Evolutionary conservation across 192 early-diverging fungal species (phyloP).

Genomic region (Coemansia asiatica): DNA sequence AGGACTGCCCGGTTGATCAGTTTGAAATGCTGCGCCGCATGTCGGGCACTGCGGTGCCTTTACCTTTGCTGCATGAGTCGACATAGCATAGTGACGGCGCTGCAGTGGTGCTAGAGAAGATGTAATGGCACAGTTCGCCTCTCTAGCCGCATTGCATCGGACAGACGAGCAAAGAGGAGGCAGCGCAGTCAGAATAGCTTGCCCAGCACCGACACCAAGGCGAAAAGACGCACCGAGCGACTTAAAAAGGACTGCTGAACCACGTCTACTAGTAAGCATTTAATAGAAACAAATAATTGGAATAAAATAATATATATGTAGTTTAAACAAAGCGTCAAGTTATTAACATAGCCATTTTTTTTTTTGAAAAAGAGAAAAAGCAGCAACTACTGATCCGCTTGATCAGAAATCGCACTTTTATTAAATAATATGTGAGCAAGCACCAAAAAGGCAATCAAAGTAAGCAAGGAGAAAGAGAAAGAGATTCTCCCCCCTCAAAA

Average conservation of each 20-base stretch:
- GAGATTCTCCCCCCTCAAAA: not conserved
- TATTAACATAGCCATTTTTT: too few relatives aligned
- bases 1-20: conserved; percentile 32
- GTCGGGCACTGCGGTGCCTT: conserved; percentile 60
- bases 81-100: conserved; percentile 15
- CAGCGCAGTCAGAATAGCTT: not conserved
- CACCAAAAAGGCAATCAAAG: not conserved
- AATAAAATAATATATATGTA: not conserved
- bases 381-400: not conserved
- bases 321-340: too few relatives aligned
- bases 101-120: not conserved
- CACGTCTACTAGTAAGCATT: not conserved
- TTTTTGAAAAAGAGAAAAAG: too few relatives aligned
- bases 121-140: not conserved
- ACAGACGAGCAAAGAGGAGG: not conserved
- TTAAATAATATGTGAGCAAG: not conserved
- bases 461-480: not conserved
- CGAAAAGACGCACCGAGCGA: not conserved
- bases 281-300: not conserved
- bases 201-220: not conserved
- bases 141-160: not conserved
- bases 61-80: conserved; percentile 24
- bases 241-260: not conserved
- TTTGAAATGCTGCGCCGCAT: conserved; percentile 70
- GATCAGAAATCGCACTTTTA: not conserved